Conservation (phyloP, 768 basidiomycete genomes). For the Royoungia palumana region DNA sequence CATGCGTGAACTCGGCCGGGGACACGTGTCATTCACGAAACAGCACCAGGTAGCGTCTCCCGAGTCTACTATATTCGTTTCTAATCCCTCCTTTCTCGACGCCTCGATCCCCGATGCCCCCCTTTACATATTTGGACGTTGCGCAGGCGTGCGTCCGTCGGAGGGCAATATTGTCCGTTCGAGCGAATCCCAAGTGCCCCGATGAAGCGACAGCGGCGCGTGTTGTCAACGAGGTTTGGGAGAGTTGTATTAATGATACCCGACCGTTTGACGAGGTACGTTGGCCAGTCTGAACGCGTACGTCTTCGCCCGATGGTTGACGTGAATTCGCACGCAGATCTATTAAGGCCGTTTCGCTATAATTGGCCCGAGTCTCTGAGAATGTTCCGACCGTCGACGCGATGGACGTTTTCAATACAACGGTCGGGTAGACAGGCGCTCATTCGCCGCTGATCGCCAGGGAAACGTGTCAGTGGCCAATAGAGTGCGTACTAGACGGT, state of each 20-base stretch:
- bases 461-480: background rate
- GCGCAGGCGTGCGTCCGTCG: constrained; percentile 84
- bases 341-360: constrained; percentile 23
- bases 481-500: constrained; percentile 5
- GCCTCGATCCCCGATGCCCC: constrained; percentile 4
- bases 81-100: constrained; percentile 5
- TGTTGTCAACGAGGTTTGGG: constrained; percentile 96
- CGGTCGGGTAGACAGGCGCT: too few relatives aligned
- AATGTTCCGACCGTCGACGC: background rate
- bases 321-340: constrained; percentile 28
- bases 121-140: constrained; percentile 5
- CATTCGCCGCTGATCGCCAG: constrained; percentile 10
- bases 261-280: constrained; percentile 94
- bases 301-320: background rate
- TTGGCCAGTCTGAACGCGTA: background rate
- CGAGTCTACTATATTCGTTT: constrained; percentile 8
- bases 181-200: constrained; percentile 76
- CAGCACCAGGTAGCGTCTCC: constrained; percentile 78
- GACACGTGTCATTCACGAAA: constrained; percentile 79
- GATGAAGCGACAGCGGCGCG: constrained; percentile 74
- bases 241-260: constrained; percentile 93
- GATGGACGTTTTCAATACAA: too few relatives aligned
- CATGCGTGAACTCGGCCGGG: constrained; percentile 75
- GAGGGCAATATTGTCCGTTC: constrained; percentile 78
- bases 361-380: background rate